Evolutionary conservation across 1,139 yeast genomes (phyloP), one percentile per base, ranked within the genome.

Genomic region (Candida labiduridarum): DNA sequence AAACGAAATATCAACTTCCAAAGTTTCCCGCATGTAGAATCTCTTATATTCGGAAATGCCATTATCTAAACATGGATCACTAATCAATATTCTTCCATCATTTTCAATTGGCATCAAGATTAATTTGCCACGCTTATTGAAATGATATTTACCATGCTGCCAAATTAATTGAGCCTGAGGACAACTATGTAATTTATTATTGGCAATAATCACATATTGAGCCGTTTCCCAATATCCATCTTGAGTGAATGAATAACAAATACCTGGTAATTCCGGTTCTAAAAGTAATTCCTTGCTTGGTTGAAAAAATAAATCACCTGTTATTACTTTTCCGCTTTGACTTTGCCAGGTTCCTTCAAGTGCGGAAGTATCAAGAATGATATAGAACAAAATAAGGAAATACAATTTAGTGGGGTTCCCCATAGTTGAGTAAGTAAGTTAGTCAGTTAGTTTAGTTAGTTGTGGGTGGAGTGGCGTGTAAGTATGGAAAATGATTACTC

Each of bases 221-320:
- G 72, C 68, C 49, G 59, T 63, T 51, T 69, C 72, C 59, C 62
- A 67, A 52, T 66, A 58, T 16, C 72, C 71, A 33, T 65, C 54
- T 2, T 65, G 54, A 4, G 66, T 66, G 56, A 68, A 68, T 1
- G 71, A 65, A 53, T 68, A 68, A 6, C 65, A 56, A 34, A 68
- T 60, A n/a, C 72, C 73, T 2, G 73, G 73, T 19, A 66, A 56
- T 14, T 57, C 54, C 9, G 72, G 72, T 54, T 67, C 72, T 48
- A 58, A 52, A 29, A 68, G 53, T 5, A 66, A 60, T 55, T 68
- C 72, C 44, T 62, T 65, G 22, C 59, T 56, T 1, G 71, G 71
- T 48, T 68, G 68, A 49, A 62, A 68, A 47, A 67, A 60, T 7
- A 56, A 52, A 0, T 68, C 66, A 1, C 73, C 72, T 0, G 73